phyloP scores from a whole-genome alignment of 2,329 filamentous ascomycete genomes.

The Alternaria solani region DNA sequence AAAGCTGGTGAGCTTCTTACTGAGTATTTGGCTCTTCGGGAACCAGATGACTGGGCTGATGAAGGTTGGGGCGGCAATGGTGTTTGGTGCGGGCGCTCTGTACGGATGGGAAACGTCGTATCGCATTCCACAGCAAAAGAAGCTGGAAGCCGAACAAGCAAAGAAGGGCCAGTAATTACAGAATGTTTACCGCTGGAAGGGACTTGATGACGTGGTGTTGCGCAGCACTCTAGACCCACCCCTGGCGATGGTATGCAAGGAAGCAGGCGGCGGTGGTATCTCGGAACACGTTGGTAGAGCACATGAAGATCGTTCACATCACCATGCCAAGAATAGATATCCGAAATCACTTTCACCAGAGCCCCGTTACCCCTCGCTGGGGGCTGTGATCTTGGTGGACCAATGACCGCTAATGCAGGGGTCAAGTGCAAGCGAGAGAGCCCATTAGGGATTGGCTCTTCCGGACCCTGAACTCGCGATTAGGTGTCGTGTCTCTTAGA shows the following conservation, averaged over 20 bases:
- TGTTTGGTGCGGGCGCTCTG: constrained; percentile 89
- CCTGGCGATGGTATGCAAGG: background rate
- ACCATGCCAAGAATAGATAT: constrained; percentile 12
- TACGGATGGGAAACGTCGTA: constrained; percentile 79
- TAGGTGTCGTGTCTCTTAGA: constrained; percentile 33
- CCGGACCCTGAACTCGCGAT: constrained; percentile 29
- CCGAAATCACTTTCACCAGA: background rate
- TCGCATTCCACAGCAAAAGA: constrained; percentile 53
- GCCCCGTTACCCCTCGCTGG: constrained; percentile 11
- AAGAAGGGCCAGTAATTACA: constrained; percentile 38
- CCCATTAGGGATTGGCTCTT: constrained; percentile 14
- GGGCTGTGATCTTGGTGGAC: constrained; percentile 10
- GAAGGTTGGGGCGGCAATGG: constrained; percentile 79
- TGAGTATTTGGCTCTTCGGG: constrained; percentile 95
- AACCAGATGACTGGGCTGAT: constrained; percentile 81
- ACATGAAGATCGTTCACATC: background rate
- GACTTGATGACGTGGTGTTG: background rate
- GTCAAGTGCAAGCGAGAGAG: constrained; percentile 18
- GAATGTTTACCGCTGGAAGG: background rate
- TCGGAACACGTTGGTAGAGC: background rate
- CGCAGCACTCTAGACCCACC: background rate
- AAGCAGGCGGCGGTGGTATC: constrained; percentile 1
- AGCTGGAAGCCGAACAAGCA: constrained; percentile 30
- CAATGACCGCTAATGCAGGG: constrained; percentile 20
- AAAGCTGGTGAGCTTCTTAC: constrained; percentile 87